Conservation (phyloP, 768 basidiomycete species). For the Myochromella boudieri region DNA sequence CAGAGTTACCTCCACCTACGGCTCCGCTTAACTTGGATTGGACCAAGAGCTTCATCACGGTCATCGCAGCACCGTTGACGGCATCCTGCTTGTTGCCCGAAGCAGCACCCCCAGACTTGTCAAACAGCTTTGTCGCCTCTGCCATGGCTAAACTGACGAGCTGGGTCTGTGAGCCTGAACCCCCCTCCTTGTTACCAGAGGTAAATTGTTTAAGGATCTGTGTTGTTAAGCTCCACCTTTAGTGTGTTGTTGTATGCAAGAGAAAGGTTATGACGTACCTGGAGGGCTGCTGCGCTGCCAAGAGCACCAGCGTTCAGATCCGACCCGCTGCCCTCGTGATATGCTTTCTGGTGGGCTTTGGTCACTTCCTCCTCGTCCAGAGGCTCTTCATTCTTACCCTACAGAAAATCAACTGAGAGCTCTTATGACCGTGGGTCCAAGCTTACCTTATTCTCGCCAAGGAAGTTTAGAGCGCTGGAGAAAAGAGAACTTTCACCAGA, state of each 20-base stretch:
- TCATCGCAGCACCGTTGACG: constrained; percentile 83
- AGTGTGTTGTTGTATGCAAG: not conserved
- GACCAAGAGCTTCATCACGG: constrained; percentile 79
- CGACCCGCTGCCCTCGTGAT: constrained; percentile 49
- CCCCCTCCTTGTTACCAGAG: constrained; percentile 21
- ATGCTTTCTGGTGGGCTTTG: constrained; percentile 61
- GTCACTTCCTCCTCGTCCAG: constrained; percentile 67
- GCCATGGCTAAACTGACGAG: constrained; percentile 87
- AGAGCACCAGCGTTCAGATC: constrained; percentile 60
- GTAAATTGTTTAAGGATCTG: constrained; percentile 14
- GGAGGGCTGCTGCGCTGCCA: constrained; percentile 77
- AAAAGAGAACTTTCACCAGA: constrained; percentile 61
- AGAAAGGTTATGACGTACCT: constrained; percentile 37
- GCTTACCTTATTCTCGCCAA: constrained; percentile 50
- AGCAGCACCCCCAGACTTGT: constrained; percentile 61
- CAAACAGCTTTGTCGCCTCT: constrained; percentile 75
- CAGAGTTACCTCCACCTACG: constrained; percentile 64
- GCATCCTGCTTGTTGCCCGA: constrained; percentile 80
- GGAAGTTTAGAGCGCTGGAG: constrained; percentile 50
- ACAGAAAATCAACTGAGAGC: not conserved
- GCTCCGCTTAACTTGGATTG: constrained; percentile 59
- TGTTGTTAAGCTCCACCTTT: constrained; percentile 21
- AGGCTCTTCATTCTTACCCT: constrained; percentile 53
- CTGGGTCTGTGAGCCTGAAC: constrained; percentile 51
- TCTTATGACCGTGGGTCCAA: not conserved